These are phyloP conservation scores for Cyclanthera cordifolia DNA, from an alignment of 306 rosid species.

Conservation along the genomic window DNA sequence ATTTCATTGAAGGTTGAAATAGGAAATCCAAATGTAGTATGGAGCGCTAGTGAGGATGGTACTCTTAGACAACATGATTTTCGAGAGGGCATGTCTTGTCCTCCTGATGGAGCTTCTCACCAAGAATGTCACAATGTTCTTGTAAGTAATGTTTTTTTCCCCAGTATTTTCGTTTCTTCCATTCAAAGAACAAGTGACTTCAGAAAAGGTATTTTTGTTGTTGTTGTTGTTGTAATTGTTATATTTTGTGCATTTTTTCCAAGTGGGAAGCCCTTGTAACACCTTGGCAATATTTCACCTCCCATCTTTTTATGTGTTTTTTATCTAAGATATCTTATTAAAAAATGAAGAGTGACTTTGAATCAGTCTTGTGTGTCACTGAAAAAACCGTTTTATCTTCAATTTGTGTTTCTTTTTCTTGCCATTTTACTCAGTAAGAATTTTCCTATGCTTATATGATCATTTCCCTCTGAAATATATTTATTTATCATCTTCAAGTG, in stretches of 20 bases:
- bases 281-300: not conserved
- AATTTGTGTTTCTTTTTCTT: not conserved
- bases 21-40: conserved; percentile 92
- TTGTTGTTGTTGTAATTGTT: not conserved
- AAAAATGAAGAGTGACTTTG: not conserved
- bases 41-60: conserved; percentile 99
- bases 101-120: conserved; percentile 75
- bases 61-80: conserved; percentile 94
- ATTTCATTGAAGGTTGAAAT: conserved; percentile 60
- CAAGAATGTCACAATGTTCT: conserved; percentile 87
- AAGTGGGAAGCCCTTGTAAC: not conserved
- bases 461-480: not conserved
- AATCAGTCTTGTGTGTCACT: not conserved
- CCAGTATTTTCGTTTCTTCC: not conserved
- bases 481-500: not conserved
- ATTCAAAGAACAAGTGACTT: not conserved
- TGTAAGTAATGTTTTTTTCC: conserved; percentile 27
- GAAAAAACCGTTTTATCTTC: too few relatives aligned
- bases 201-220: not conserved
- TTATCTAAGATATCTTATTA: not conserved
- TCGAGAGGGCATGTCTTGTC: conserved; percentile 81
- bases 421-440: not conserved
- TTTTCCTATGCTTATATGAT: not conserved
- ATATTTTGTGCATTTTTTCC: not conserved
- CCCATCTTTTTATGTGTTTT: not conserved